Evolutionary conservation across 2,329 filamentous ascomycete genomes (phyloP).

Genomic region (Pseudopithomyces maydicus): DNA sequence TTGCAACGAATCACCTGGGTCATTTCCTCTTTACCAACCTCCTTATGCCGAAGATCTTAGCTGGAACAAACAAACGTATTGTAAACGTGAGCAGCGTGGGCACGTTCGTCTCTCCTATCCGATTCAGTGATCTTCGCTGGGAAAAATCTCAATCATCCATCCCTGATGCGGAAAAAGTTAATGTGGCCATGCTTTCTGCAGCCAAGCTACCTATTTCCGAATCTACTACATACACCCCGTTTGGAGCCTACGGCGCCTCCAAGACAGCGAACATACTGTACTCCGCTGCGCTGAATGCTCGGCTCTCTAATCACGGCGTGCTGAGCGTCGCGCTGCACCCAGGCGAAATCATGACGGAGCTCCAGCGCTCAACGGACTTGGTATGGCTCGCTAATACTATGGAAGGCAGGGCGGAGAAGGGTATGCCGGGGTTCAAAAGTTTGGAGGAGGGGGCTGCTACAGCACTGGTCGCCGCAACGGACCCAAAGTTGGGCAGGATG

Average conservation of each 20-base stretch:
- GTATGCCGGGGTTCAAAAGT: constrained; percentile 24
- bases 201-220: background rate
- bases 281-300: constrained; percentile 5
- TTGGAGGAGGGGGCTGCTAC: constrained; percentile 44
- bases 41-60: constrained; percentile 43
- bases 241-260: constrained; percentile 16
- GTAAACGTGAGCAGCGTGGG: constrained; percentile 10
- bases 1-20: constrained; percentile 52
- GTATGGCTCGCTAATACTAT: background rate
- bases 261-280: constrained; percentile 20
- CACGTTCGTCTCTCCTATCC: constrained; percentile 3
- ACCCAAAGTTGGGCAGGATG: constrained; percentile 30
- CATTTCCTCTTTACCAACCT: constrained; percentile 50
- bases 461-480: constrained; percentile 37
- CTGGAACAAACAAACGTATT: constrained; percentile 30
- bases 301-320: constrained; percentile 6
- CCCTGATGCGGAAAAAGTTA: background rate
- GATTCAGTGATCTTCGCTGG: constrained; percentile 1
- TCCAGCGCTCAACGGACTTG: background rate
- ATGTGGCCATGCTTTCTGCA: background rate
- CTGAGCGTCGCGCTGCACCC: constrained; percentile 12
- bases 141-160: background rate
- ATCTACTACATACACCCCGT: constrained; percentile 3
- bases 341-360: constrained; percentile 13
- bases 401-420: background rate